Evolutionary conservation across 1,139 yeast genomes (phyloP), one percentile per base, ranked within the genome.

Genomic region (Scheffersomyces parashehatae): DNA sequence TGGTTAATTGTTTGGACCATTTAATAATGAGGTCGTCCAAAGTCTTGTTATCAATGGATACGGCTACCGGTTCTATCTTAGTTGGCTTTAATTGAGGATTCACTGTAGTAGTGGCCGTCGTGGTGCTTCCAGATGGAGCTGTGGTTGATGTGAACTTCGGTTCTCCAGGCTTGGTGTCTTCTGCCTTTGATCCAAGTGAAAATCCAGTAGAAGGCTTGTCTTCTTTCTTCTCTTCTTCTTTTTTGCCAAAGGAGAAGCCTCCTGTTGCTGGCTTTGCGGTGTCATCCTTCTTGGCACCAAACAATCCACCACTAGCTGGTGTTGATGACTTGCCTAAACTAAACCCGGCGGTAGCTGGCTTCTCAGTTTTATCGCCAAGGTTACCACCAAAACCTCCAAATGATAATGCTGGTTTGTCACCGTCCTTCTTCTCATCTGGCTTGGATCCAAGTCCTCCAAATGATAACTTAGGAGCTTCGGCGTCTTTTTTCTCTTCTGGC

Each of bases 11-110:
- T 46, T 82, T 81, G 1, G 97, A 87, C 99, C 99, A 95, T 65
- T 87, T 90, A 29, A 90, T 81, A 41, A 95, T 87, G 51, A 93
- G 77, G 61, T 93, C 99, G 57, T 93, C 99, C 61, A 95, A 73
- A 1, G 97, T 89, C 61, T 89, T 89, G 67, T 93, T 93, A 55
- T 88, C 90, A 40, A 95, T 77, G 8, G 96, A 85, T 3, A 89
- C 81, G 26, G 90, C 87, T 41, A 81, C 75, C 12, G 89, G 84
- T 52, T 81, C 82, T 20, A 83, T 75, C 39, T 72, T 75, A 34
- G 77, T 73, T 24, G 74, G 76, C 55, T 69, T 78, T 57, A 52
- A 68, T 37, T 54, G 62, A 20, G 69, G 67, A 40, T 57, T 63
- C 10, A 60, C 51, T 11, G 65, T 47, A 2, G 64, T 47, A 28